Conservation (phyloP, 2,329 filamentous ascomycete genomes). For the Colletotrichum melonis region DNA sequence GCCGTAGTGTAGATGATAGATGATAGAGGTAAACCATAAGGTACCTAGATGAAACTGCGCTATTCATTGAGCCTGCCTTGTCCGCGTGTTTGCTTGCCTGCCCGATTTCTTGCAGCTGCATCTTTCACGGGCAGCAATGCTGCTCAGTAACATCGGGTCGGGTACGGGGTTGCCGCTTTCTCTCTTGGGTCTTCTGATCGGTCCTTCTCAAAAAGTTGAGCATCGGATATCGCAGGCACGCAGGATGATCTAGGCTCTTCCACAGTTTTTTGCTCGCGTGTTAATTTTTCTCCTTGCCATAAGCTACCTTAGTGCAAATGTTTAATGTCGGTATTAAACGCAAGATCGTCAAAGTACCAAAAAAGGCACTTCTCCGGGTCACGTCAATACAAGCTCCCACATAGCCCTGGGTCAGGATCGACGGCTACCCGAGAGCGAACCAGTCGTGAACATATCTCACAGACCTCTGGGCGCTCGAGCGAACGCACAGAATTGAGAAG, state of each 20-base stretch:
- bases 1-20: too few species aligned
- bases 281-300: background rate
- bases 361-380: background rate
- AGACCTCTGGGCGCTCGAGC: background rate
- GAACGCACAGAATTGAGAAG: background rate
- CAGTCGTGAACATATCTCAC: background rate
- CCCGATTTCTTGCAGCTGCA: background rate
- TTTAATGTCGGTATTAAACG: too few species aligned
- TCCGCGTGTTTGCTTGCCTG: too few species aligned
- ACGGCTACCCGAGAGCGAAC: background rate
- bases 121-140: background rate
- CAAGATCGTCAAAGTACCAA: background rate
- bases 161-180: background rate
- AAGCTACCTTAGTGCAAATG: too few species aligned
- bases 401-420: background rate
- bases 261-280: background rate
- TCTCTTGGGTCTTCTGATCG: background rate
- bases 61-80: background rate
- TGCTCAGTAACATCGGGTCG: background rate
- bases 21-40: too few species aligned
- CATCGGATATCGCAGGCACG: too few species aligned
- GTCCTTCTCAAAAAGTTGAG: too few species aligned
- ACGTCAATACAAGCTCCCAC: background rate
- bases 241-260: background rate
- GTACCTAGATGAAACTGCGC: background rate